phyloP scores from a whole-genome alignment of 164 flowering plant genomes.

The Platanus orientalis region DNA sequence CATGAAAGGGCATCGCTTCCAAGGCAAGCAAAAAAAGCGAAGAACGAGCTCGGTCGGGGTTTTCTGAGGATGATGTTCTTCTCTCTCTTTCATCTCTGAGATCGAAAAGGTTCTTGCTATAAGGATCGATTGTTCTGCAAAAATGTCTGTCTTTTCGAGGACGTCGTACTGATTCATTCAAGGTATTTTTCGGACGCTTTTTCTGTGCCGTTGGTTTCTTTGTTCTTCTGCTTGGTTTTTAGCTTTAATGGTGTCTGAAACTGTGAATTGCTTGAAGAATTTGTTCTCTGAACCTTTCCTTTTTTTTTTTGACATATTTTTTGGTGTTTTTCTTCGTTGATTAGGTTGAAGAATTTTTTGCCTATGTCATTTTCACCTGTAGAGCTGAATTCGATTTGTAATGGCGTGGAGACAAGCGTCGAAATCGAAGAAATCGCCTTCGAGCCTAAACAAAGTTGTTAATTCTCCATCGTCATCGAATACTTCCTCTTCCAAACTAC shows the following conservation, averaged over 20 bases:
- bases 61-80: constrained; percentile 3
- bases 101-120: constrained; percentile 11
- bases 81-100: constrained; percentile 13
- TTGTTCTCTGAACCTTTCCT: neutral
- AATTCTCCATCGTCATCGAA: constrained; percentile 63
- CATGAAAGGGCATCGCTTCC: constrained; percentile 47
- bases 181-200: neutral
- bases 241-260: constrained; percentile 6
- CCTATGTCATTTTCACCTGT: constrained; percentile 2
- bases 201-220: neutral
- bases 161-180: neutral
- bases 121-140: neutral
- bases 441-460: constrained; percentile 27
- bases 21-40: constrained; percentile 40
- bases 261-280: neutral
- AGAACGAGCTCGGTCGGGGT: constrained; percentile 1
- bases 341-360: neutral
- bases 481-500: constrained; percentile 57
- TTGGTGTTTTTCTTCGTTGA: neutral
- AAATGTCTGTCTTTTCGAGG: constrained; percentile 2
- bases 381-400: constrained; percentile 9
- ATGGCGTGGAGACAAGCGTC: constrained; percentile 61
- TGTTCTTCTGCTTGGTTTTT: neutral
- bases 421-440: constrained; percentile 37
- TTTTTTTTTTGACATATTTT: too few relatives aligned